Percentiles rank a stretch among this genome's conserved stretches.
These are phyloP conservation scores for Coemansia interrupta DNA, from an alignment of 192 early-diverging fungal species.

Conservation along the genomic window DNA sequence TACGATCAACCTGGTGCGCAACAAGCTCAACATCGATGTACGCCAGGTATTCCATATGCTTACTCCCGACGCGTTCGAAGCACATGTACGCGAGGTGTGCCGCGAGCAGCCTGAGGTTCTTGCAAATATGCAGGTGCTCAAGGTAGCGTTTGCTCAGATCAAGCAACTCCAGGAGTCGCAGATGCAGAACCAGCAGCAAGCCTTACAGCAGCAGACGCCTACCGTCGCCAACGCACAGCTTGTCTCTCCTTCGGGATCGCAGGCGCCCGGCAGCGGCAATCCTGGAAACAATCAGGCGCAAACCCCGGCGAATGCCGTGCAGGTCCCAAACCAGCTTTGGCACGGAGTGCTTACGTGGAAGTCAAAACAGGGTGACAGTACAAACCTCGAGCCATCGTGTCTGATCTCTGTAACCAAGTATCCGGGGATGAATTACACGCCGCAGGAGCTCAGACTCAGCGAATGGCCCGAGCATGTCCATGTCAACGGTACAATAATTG, in stretches of 20 bases:
- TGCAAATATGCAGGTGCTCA: conserved; percentile 12
- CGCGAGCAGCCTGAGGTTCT: conserved; percentile 32
- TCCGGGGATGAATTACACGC: conserved; percentile 23
- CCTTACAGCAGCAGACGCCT: conserved; percentile 7
- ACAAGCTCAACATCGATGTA: conserved; percentile 23
- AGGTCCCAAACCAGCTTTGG: conserved; percentile 22
- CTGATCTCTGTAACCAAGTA: conserved; percentile 17
- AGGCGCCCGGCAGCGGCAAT: neutral
- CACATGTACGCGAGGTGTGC: conserved; percentile 25
- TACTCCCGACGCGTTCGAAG: conserved; percentile 32
- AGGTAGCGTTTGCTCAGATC: conserved; percentile 17
- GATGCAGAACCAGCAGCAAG: conserved; percentile 5
- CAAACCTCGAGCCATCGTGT: conserved; percentile 23
- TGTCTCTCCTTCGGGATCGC: conserved; percentile 6
- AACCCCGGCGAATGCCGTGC: neutral
- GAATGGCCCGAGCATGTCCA: conserved; percentile 44
- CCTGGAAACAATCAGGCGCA: neutral
- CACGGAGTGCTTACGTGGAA: conserved; percentile 35
- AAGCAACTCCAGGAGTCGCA: conserved; percentile 13
- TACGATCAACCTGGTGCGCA: conserved; percentile 6
- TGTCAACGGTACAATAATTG: conserved; percentile 15
- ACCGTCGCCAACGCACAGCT: conserved; percentile 8
- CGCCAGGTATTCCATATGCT: conserved; percentile 17
- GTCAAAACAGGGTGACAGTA: conserved; percentile 24
- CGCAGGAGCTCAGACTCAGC: conserved; percentile 21